Base-by-base conservation (phyloP, 1,284 basidiomycete genomes). In the Melampsora medusae region DNA sequence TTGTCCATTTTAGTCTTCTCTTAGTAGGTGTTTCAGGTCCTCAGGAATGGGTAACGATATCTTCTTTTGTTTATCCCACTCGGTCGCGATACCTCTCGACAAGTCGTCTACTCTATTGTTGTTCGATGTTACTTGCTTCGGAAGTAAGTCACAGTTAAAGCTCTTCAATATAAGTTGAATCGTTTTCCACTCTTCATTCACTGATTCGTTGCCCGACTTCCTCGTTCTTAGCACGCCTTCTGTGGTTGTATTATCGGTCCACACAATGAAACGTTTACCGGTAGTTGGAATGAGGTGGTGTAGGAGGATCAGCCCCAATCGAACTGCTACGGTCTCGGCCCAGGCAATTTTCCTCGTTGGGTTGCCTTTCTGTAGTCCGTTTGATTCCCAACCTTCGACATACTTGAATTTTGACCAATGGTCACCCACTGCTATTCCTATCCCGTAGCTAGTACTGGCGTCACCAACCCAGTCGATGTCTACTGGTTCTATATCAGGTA, bases 171-270 rank as follows among this genome's bases (percentile, higher is more conserved):
- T 17, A 3, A 19, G n/a, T 28, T 69, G 31, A 2, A 69, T 69
- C 3, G 14, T 16, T 38, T 69, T 69, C 67, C 67, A 69, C 48
- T 69, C 50, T 35, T 33, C 19, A 25, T 69, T 69, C 6, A 69
- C 53, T 12, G 16, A 19, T 2, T 35, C 6, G 35, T 56, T 28
- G 14, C 53, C n/a, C 35, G 67, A 69, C 59, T 69, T 69, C 35
- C 53, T 2, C 19, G 28, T 69, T 31, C 35, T 38, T 4, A 69
- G 14, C 4, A 68, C 46, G 2, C 42, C 5, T 56, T 68, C 48
- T 25, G 67, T 68, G 1, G 67, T 69, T 33, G 67, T 60, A 25
- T 69, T 69, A 33, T 69, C 50, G 5, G 67, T 69, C 46, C 53
- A 69, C 1, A 69, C 67, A 2, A 60, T 38, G 2, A 59, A 4